Base-by-base conservation (phyloP, 2,329 filamentous ascomycete genomes). In the Colletotrichum tabaci region DNA sequence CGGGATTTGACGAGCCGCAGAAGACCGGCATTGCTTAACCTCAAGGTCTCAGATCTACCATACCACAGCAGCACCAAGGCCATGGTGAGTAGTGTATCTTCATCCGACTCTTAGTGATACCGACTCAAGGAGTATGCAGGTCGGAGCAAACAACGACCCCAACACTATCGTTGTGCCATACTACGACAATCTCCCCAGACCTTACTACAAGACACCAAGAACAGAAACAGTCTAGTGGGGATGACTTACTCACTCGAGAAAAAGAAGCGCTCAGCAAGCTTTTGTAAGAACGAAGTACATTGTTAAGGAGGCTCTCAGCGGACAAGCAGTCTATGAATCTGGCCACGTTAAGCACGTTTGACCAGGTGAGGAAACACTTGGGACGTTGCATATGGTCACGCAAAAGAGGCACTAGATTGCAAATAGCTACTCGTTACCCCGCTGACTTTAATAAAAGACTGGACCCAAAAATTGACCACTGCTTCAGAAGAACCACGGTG, bases 161-260 rank as follows among this genome's bases (percentile, higher is more conserved):
- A 64, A 64, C 13, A 40, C 47, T 26, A 64, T 68, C 6, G 60
- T 64, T n/a, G 52, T 68, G 2, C 58, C 60, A 5, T 68, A 68
- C 30, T 64, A 68, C 21, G 66, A 57, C 6, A 68, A 64, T 10
- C 26, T 68, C 9, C 60, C 50, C 21, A 64, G 44, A 18, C 66
- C 66, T 13, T 64, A 64, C 23, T 67, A 64, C 40, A 46, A 58
- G 38, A n/a, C 21, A 21, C 10, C 55, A 23, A 40, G 2, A 21
- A 16, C 21, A 21, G n/a, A 23, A 42, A 6, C 38, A 30, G 26
- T 30, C 12, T 21, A 23, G 38, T 2, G 35, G 35, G 2, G 35
- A 38, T 38, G 35, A 38, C 9, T 8, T 38, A 38, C 35, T 10
- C 35, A 38, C 35, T 10, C 35, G 35, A 3, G 35, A 38, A 10